phyloP scores from a whole-genome alignment of 495 filamentous ascomycete species.

The Penicillium silybi region DNA sequence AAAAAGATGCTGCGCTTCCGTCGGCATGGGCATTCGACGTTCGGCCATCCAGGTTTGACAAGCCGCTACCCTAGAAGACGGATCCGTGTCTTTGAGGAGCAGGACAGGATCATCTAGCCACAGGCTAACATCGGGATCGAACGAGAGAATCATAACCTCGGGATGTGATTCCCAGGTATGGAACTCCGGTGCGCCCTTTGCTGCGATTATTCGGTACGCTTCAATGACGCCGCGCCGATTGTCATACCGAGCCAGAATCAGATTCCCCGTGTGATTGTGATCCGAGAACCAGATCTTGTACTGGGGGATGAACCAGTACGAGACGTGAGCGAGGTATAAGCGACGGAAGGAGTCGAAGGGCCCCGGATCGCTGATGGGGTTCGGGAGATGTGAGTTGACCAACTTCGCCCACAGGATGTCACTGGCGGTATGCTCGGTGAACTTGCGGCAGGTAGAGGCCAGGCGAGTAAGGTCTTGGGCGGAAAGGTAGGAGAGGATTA shows the following conservation, averaged over 20 bases:
- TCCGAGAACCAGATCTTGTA: slow-evolving; percentile 87
- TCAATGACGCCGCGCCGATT: slow-evolving; percentile 69
- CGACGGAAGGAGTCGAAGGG: slow-evolving; percentile 59
- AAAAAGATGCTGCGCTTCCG: slow-evolving; percentile 42
- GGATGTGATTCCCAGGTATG: slow-evolving; percentile 60
- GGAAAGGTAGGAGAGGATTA: slow-evolving; percentile 57
- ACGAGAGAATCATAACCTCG: slow-evolving; percentile 69
- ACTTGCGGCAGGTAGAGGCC: slow-evolving; percentile 50
- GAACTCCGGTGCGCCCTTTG: slow-evolving; percentile 46
- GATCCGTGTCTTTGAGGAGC: slow-evolving; percentile 45
- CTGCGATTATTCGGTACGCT: slow-evolving; percentile 70
- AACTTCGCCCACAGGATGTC: slow-evolving; percentile 62
- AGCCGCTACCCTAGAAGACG: slow-evolving; percentile 18
- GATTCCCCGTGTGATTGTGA: slow-evolving; percentile 58
- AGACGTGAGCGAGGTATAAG: slow-evolving; percentile 70
- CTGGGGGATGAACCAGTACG: slow-evolving; percentile 78
- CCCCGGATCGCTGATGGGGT: slow-evolving; percentile 40
- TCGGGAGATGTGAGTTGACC: slow-evolving; percentile 59
- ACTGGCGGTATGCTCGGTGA: slow-evolving; percentile 48
- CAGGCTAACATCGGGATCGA: slow-evolving; percentile 62
- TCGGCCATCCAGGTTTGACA: slow-evolving; percentile 28
- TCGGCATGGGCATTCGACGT: slow-evolving; percentile 51
- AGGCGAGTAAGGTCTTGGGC: slow-evolving; percentile 53
- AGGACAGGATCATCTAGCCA: slow-evolving; percentile 70
- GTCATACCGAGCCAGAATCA: slow-evolving; percentile 73